Conservation (phyloP, 73 alveolate genomes). For the Loxodes magnus region DNA sequence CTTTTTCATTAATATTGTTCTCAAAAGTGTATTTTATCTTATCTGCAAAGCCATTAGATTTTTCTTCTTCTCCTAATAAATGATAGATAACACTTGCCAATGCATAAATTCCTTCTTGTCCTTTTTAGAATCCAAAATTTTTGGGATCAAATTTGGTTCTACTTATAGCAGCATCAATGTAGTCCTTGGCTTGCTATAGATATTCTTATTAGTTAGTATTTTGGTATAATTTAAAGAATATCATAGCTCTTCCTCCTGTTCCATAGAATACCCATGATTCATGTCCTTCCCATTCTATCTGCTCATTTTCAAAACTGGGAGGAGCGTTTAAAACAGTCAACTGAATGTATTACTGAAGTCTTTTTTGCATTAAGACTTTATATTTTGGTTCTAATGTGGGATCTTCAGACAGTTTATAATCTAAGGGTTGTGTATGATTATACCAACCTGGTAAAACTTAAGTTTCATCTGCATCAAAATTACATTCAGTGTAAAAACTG, state of each 20-base stretch:
- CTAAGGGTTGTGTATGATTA: too few relatives aligned
- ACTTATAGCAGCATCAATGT: slow-evolving; percentile 5
- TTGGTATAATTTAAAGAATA: slow-evolving; percentile 22
- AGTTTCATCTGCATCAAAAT: too few relatives aligned
- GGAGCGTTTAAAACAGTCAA: slow-evolving; percentile 19
- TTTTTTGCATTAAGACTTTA: neutral
- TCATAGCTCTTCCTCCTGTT: slow-evolving; percentile 20
- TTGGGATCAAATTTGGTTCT: slow-evolving; percentile 21
- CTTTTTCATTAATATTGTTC: slow-evolving; percentile 11
- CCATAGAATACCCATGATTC: slow-evolving; percentile 22
- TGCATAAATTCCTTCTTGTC: slow-evolving; percentile 14
- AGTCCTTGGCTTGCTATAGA: slow-evolving; percentile 8
- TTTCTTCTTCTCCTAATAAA: slow-evolving; percentile 11
- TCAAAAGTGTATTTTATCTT: slow-evolving; percentile 10
- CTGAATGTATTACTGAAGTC: slow-evolving; percentile 6
- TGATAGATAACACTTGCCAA: slow-evolving; percentile 23
- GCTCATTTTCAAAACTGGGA: slow-evolving; percentile 6
- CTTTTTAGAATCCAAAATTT: slow-evolving; percentile 8
- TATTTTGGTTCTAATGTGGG: too few relatives aligned
- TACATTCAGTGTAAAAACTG: too few relatives aligned
- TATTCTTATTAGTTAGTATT: neutral
- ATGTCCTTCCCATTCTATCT: slow-evolving; percentile 7
- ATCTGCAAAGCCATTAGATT: slow-evolving; percentile 1
- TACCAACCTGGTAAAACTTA: too few relatives aligned
- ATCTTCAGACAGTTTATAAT: too few relatives aligned